phyloP scores from a whole-genome alignment of 2,329 filamentous ascomycete species.

The Ophiocordyceps camponoti-rufipedis region DNA sequence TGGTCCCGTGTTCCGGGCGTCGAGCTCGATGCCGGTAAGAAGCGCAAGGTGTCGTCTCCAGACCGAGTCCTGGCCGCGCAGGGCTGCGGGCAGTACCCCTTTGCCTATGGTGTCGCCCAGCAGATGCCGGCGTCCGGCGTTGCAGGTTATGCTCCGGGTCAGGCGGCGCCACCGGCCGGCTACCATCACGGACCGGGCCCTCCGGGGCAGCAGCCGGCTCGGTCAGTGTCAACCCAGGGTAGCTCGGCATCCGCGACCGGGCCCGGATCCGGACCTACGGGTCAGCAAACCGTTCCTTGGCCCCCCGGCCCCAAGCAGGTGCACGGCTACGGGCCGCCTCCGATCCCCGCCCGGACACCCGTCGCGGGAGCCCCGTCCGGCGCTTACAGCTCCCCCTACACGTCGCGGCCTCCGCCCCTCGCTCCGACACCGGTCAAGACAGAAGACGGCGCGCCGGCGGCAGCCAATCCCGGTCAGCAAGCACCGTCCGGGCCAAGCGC shows the following conservation, averaged over 20 bases:
- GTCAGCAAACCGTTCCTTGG: constrained; percentile 8
- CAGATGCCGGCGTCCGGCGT: constrained; percentile 12
- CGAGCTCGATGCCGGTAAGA: constrained; percentile 41
- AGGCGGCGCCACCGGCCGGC: constrained; percentile 11
- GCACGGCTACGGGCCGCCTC: constrained; percentile 16
- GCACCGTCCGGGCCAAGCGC: not conserved
- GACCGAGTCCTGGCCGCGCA: constrained; percentile 24
- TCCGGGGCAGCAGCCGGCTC: constrained; percentile 10
- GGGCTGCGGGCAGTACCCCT: constrained; percentile 18
- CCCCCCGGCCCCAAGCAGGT: constrained; percentile 16
- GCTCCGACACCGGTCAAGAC: constrained; percentile 10
- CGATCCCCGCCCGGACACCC: constrained; percentile 16
- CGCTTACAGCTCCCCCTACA: constrained; percentile 19
- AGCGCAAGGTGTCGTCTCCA: constrained; percentile 35
- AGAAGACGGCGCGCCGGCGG: constrained; percentile 9
- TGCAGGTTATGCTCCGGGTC: constrained; percentile 13
- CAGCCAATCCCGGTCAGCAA: not conserved
- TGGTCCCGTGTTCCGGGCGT: constrained; percentile 40
- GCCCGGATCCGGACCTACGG: not conserved
- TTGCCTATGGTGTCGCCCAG: constrained; percentile 15
- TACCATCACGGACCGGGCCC: constrained; percentile 16
- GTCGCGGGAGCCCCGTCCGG: constrained; percentile 13
- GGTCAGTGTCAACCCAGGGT: constrained; percentile 13
- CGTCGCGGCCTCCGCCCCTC: constrained; percentile 14
- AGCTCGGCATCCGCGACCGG: constrained; percentile 9